Evolutionary conservation across 2,329 filamentous ascomycete species (phyloP).

Genomic region (Xenoacremonium recifei): DNA sequence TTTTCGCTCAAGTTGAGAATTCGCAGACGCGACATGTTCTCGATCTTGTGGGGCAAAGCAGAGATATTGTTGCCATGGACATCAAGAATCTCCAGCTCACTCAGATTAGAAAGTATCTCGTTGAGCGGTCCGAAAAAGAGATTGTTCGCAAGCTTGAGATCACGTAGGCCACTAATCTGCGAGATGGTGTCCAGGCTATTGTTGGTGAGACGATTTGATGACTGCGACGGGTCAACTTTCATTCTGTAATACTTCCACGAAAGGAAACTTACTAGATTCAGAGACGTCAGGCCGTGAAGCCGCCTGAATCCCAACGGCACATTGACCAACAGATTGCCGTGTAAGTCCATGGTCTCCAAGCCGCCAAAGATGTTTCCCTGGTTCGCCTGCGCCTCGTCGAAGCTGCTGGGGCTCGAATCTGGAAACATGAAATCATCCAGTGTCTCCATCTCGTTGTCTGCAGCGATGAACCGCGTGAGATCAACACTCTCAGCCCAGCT

Average conservation of each 20-base stretch:
- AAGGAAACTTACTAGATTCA: conserved; percentile 68
- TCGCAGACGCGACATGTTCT: conserved; percentile 66
- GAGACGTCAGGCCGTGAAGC: conserved; percentile 69
- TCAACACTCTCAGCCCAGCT: conserved; percentile 94
- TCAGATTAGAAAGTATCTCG: conserved; percentile 60
- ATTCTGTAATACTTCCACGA: neutral
- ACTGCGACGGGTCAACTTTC: conserved; percentile 43
- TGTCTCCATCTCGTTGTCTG: conserved; percentile 81
- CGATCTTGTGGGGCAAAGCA: conserved; percentile 64
- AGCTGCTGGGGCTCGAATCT: conserved; percentile 58
- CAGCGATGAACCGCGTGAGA: conserved; percentile 77
- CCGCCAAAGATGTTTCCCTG: conserved; percentile 77
- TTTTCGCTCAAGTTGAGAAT: conserved; percentile 82
- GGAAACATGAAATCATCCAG: conserved; percentile 78
- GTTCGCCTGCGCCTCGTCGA: conserved; percentile 63
- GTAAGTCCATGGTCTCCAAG: conserved; percentile 78
- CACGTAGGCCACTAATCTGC: conserved; percentile 69
- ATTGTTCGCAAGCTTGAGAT: conserved; percentile 81
- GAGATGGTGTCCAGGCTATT: conserved; percentile 69
- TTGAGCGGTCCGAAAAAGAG: conserved; percentile 67
- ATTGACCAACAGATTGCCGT: conserved; percentile 73
- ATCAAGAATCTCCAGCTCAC: conserved; percentile 75
- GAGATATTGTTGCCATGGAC: conserved; percentile 78
- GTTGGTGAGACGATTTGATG: conserved; percentile 77
- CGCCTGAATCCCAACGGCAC: conserved; percentile 75